These are phyloP conservation scores for Euphorbia tirucalli DNA, from an alignment of 345 rosid species.

Conservation along the genomic window DNA sequence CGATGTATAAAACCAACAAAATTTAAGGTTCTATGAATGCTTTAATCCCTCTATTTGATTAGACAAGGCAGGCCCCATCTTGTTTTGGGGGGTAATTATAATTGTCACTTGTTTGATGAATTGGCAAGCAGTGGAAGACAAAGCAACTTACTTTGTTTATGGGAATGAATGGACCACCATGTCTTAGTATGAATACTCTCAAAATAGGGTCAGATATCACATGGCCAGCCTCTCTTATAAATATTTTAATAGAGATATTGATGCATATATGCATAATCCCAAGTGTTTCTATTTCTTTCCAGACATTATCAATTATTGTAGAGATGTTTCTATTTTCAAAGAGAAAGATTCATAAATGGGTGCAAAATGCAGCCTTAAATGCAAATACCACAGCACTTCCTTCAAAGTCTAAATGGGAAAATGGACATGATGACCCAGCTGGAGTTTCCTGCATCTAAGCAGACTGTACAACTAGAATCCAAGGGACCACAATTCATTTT, in stretches of 20 bases:
- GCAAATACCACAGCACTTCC: not conserved
- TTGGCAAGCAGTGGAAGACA: not conserved
- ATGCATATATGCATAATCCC: no score
- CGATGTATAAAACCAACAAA: no score
- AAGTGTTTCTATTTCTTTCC: no score
- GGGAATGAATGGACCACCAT: not conserved
- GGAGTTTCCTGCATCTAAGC: conserved; percentile 14
- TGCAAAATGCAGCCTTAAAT: not conserved
- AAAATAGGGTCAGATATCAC: conserved; percentile 3
- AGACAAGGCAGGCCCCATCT: not conserved
- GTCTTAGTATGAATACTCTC: not conserved
- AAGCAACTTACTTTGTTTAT: not conserved
- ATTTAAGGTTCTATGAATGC: no score
- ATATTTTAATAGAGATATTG: not conserved
- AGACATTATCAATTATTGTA: not conserved
- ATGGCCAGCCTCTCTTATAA: not conserved
- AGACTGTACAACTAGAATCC: not conserved
- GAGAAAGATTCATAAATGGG: not conserved
- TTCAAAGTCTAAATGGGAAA: not conserved
- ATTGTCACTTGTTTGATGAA: not conserved
- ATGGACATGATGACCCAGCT: conserved; percentile 12
- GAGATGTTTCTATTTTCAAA: not conserved
- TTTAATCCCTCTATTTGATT: not conserved
- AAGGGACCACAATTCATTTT: not conserved
- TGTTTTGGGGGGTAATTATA: not conserved